phyloP scores from a whole-genome alignment of 257 asterid genomes.

The Asclepias syriaca region DNA sequence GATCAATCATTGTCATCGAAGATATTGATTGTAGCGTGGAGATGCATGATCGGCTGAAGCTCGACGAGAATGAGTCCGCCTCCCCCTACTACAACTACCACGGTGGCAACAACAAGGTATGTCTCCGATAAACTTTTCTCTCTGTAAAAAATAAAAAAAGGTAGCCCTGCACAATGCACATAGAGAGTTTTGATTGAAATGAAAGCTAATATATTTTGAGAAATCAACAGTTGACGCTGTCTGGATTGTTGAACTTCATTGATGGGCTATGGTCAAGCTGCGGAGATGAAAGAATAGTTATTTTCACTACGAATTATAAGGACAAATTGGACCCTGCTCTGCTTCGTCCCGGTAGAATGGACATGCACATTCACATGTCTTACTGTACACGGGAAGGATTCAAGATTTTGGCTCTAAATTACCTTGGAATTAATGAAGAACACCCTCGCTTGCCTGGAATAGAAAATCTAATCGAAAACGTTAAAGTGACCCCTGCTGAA shows the following conservation, averaged over 20 bases:
- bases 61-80: background rate
- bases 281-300: conserved; percentile 68
- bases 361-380: conserved; percentile 76
- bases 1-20: conserved; percentile 66
- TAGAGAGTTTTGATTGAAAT: background rate
- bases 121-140: background rate
- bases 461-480: conserved; percentile 35
- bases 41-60: conserved; percentile 46
- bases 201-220: background rate
- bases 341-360: conserved; percentile 78
- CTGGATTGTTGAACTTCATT: conserved; percentile 71
- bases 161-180: too few relatives aligned
- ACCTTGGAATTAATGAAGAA: conserved; percentile 41
- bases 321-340: conserved; percentile 80
- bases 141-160: too few relatives aligned
- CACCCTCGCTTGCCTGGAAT: conserved; percentile 31
- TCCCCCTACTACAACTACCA: too few relatives aligned
- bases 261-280: conserved; percentile 81
- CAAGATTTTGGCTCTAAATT: conserved; percentile 50
- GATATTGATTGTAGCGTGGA: conserved; percentile 75
- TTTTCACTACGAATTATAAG: conserved; percentile 78
- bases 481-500: conserved; percentile 60
- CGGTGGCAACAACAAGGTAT: conserved; percentile 26
- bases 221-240: conserved; percentile 47
- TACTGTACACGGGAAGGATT: conserved; percentile 57